Percentiles rank a stretch among this genome's conserved stretches.
Evolutionary conservation across 2,329 filamentous ascomycete species (phyloP).

Genomic region (Pezicula rhizophila): DNA sequence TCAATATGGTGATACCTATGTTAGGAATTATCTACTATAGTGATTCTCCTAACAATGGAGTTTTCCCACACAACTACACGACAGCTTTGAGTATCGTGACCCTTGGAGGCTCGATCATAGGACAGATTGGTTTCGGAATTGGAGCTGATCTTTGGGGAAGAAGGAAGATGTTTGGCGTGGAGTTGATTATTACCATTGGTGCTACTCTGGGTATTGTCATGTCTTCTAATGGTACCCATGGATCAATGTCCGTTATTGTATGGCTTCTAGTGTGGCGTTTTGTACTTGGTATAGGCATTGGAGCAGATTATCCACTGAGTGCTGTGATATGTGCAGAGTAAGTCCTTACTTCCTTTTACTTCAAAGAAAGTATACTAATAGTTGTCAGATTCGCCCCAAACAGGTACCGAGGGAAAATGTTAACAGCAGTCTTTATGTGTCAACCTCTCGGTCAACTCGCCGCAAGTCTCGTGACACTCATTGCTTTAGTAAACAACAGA

Average conservation of each 20-base stretch:
- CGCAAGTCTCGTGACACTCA: conserved; percentile 59
- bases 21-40: conserved; percentile 41
- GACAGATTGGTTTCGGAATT: conserved; percentile 40
- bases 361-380: neutral
- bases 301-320: conserved; percentile 62
- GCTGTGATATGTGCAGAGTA: conserved; percentile 65
- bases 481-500: conserved; percentile 50
- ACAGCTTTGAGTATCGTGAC: conserved; percentile 40
- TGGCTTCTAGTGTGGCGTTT: conserved; percentile 43
- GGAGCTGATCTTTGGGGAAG: conserved; percentile 41
- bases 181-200: conserved; percentile 40
- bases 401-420: conserved; percentile 59
- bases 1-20: conserved; percentile 43
- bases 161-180: conserved; percentile 44
- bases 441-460: conserved; percentile 62
- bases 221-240: conserved; percentile 33
- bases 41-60: conserved; percentile 18
- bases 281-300: conserved; percentile 48
- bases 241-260: conserved; percentile 34
- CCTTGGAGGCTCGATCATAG: conserved; percentile 38
- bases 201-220: conserved; percentile 40
- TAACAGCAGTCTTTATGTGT: conserved; percentile 63
- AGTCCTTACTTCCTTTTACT: conserved; percentile 13
- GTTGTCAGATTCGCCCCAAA: conserved; percentile 41
- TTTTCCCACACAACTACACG: conserved; percentile 24